Evolutionary conservation across 345 rosid genomes (phyloP), one percentile per base, ranked within the genome.

Genomic region (Populus alba): DNA sequence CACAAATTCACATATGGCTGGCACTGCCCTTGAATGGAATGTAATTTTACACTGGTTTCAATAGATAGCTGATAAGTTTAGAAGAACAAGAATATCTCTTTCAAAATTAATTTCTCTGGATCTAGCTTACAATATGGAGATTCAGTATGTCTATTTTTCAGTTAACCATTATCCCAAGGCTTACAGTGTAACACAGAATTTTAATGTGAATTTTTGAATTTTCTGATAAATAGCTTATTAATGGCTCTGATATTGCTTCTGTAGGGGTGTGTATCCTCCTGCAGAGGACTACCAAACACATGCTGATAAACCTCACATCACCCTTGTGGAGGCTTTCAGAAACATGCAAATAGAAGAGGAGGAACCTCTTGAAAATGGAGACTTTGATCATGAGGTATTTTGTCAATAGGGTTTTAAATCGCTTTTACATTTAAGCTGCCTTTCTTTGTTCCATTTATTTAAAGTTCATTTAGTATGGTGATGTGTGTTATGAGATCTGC

Each of bases 281-380:
- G 97, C 98, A 25, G 87, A 84, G 57, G 90, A 85, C 33, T 92
- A 91, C 72, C 51, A 87, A 70, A 89, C 88, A 77, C 89, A 89
- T 82, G 92, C 88, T 74, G 95, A 88, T 84, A 90, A 86, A 86
- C 80, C 93, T 6, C 86, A 86, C 70, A 79, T 84, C 78, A 90
- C 97, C 22, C 97, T 94, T 74, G 91, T 94, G 77, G 97, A 97
- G 81, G 92, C 94, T 75, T 97, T 96, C 75, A 88, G 94, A 87
- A 92, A 83, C 89, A 81, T 94, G 94, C 95, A 90, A 76, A 84
- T 90, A 45, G 97, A 92, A 84, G 97, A 90, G 73, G 90, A 91
- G 78, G 93, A 89, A 78, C 84, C 87, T 75, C 88, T 90, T 78
- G 97, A 92, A 81, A 97, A 97, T 91, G 98, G 97, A 71, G 97